Evolutionary conservation across 2,329 filamentous ascomycete genomes (phyloP).

Genomic region (Aureobasidium sp.): DNA sequence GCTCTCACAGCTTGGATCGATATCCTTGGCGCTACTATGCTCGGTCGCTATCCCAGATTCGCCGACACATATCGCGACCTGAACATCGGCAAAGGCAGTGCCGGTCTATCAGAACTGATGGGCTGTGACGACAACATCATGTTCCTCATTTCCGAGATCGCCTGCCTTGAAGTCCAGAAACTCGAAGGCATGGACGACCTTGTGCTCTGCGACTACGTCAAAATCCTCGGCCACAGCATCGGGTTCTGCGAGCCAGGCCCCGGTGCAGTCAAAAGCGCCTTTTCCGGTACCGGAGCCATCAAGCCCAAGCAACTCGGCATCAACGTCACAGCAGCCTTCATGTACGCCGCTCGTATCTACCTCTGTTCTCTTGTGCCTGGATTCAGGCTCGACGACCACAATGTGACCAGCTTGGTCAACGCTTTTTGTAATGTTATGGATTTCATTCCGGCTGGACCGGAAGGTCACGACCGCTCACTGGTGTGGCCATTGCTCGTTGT

Average conservation of each 20-base stretch:
- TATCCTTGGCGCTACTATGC: constrained; percentile 89
- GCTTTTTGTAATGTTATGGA: constrained; percentile 71
- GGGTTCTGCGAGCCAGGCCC: constrained; percentile 60
- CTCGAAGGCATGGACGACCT: constrained; percentile 75
- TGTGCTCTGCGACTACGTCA: constrained; percentile 80
- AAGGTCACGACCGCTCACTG: constrained; percentile 82
- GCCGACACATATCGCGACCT: constrained; percentile 95
- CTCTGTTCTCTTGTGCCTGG: constrained; percentile 92
- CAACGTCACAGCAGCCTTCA: constrained; percentile 88
- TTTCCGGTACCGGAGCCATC: constrained; percentile 60
- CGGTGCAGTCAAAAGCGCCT: constrained; percentile 42
- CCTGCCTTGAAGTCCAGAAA: constrained; percentile 88
- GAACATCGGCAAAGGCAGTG: constrained; percentile 59
- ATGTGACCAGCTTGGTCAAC: constrained; percentile 68
- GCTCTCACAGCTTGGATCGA: constrained; percentile 92
- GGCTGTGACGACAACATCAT: constrained; percentile 95
- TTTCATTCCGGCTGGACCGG: constrained; percentile 71
- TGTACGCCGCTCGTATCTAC: constrained; percentile 87
- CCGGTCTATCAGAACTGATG: constrained; percentile 87
- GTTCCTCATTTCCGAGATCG: constrained; percentile 96
- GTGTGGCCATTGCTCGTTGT: constrained; percentile 90
- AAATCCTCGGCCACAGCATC: constrained; percentile 79
- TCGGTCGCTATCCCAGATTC: constrained; percentile 76
- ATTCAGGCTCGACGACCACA: constrained; percentile 67
- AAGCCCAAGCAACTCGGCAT: constrained; percentile 74